A percentile compares a stretch with the other conserved stretches of the same genome.
Evolutionary conservation across 805 yeast species (phyloP).

Genomic region (Millerago galiae): DNA sequence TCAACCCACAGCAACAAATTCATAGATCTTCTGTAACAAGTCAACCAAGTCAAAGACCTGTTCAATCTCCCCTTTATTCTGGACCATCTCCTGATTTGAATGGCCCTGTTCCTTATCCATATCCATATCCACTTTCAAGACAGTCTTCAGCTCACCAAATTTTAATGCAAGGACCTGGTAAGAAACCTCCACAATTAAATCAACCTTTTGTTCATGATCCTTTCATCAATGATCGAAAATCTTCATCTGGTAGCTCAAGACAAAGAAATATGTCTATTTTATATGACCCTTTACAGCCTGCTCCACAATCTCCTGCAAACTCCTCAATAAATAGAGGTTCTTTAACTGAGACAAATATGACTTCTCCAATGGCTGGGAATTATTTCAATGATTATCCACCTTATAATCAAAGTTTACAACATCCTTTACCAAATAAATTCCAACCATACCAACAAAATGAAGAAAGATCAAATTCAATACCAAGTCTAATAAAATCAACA

Average conservation of each 20-base stretch:
- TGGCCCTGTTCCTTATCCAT: slow-evolving; percentile 19
- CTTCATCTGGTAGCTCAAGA: slow-evolving; percentile 15
- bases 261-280: slow-evolving; percentile 22
- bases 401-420: slow-evolving; percentile 4
- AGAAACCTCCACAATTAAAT: background rate
- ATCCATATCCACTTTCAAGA: slow-evolving; percentile 19
- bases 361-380: slow-evolving; percentile 7
- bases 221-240: slow-evolving; percentile 17
- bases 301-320: slow-evolving; percentile 13
- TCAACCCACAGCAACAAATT: slow-evolving; percentile 12
- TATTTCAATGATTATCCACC: slow-evolving; percentile 19
- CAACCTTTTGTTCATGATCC: slow-evolving; percentile 20
- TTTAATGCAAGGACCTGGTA: slow-evolving; percentile 3
- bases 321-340: slow-evolving; percentile 13
- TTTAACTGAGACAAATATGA: slow-evolving; percentile 9
- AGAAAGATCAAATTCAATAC: slow-evolving; percentile 19
- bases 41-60: slow-evolving; percentile 3
- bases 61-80: slow-evolving; percentile 2
- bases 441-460: slow-evolving; percentile 7
- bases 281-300: slow-evolving; percentile 23
- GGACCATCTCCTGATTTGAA: slow-evolving; percentile 10
- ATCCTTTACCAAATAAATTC: slow-evolving; percentile 4
- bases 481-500: background rate
- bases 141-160: slow-evolving; percentile 2
- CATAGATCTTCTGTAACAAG: slow-evolving; percentile 9